A percentile compares a stretch with the other conserved stretches of the same genome.
phyloP scores from a whole-genome alignment of 2,329 filamentous ascomycete species.

The Beauveria sp. region DNA sequence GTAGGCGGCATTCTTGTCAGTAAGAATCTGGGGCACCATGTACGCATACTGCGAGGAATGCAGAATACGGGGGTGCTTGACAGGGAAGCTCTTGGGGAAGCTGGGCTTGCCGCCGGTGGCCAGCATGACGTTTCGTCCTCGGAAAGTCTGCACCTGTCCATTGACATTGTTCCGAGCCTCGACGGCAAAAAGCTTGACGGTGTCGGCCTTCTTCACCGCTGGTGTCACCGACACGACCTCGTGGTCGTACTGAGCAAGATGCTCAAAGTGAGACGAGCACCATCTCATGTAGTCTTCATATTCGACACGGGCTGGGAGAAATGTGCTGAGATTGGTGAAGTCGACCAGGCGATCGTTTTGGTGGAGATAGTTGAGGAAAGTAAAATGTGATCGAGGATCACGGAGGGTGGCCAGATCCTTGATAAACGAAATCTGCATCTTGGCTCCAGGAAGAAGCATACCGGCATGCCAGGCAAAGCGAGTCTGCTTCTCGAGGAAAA shows the following conservation, averaged over 20 bases:
- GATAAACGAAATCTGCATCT: slow-evolving; percentile 97
- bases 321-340: slow-evolving; percentile 86
- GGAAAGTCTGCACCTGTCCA: slow-evolving; percentile 43
- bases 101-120: slow-evolving; percentile 55
- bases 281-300: slow-evolving; percentile 95
- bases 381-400: slow-evolving; percentile 84
- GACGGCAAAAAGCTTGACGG: slow-evolving; percentile 60
- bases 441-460: slow-evolving; percentile 87
- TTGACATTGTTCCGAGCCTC: slow-evolving; percentile 55
- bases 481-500: slow-evolving; percentile 80
- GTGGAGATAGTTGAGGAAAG: slow-evolving; percentile 92
- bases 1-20: slow-evolving; percentile 49
- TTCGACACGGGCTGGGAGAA: slow-evolving; percentile 76
- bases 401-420: slow-evolving; percentile 90
- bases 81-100: slow-evolving; percentile 63
- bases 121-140: slow-evolving; percentile 57
- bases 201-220: slow-evolving; percentile 37
- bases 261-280: slow-evolving; percentile 76
- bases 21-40: slow-evolving; percentile 51
- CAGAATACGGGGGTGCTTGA: slow-evolving; percentile 64
- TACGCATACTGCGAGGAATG: slow-evolving; percentile 85
- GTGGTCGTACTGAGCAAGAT: slow-evolving; percentile 64
- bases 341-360: slow-evolving; percentile 72
- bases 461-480: slow-evolving; percentile 89
- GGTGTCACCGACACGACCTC: slow-evolving; percentile 69